Base-by-base conservation (phyloP, 2,329 filamentous ascomycete genomes). In the Didymella glomerata region DNA sequence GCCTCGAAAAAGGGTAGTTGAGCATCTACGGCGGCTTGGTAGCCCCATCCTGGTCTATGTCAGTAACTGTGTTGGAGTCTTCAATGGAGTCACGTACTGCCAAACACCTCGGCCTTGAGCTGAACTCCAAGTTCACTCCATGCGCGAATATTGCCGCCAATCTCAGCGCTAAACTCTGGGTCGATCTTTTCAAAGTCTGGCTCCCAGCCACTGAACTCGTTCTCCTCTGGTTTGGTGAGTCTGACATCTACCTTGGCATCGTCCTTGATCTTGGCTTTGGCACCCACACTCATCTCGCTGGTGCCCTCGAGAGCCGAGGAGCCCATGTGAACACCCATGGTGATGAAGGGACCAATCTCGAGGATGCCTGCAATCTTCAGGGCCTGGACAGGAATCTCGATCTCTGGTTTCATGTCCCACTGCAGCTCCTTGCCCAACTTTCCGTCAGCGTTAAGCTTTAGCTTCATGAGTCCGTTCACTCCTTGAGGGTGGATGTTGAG, bases 61-160 rank as follows among this genome's bases (percentile, higher is more conserved):
- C n/a, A 62, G 59, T 8, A 25, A 27, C 4, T 25, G 3, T 22
- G 5, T 10, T 16, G 10, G 1, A 4, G 16, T 4, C 11, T 16
- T n/a, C 2, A 11, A 1, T 14, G 40, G 13, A n/a, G 6, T 20
- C 10, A 63, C 63, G 50, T 59, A 64, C 63, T 60, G 7, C 64
- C 62, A 16, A 69, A 54, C 14, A 58, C 61, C 25, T 68, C 64
- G n/a, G 59, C 68, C 53, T 70, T 67, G 25, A 70, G 53, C 28
- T 57, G 46, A 27, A 70, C 54, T 24, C 60, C 64, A 9, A 69
- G 63, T 34, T 70, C 68, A 25, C 50, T 63, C 68, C 68, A 70
- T 2, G 67, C 64, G 7, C 53, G 48, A 14, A 68, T 27, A 25
- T 63, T 48, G 9, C 61, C 68, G 7, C 47, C 44, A 41, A 70